Percentiles rank a stretch among this genome's conserved stretches.
Evolutionary conservation across 2,329 filamentous ascomycete species (phyloP).

Genomic region (Chrysosporium queenslandicum): DNA sequence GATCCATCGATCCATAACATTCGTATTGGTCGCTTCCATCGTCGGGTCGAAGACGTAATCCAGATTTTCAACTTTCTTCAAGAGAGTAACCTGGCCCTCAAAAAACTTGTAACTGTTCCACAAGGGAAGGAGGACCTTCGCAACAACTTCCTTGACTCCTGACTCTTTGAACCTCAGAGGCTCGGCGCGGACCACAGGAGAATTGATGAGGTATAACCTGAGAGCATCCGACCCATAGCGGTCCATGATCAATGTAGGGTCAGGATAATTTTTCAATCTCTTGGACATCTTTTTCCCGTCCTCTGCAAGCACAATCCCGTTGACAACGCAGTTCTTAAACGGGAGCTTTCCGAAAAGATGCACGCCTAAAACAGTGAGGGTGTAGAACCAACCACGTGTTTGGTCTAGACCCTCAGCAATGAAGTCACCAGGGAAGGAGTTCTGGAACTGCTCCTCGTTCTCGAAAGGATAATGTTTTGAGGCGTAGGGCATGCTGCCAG

Average conservation of each 20-base stretch:
- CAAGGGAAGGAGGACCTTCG: conserved; percentile 77
- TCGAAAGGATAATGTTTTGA: conserved; percentile 88
- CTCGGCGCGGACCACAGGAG: conserved; percentile 84
- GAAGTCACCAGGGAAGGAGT: conserved; percentile 81
- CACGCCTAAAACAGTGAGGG: conserved; percentile 74
- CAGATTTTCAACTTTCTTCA: conserved; percentile 73
- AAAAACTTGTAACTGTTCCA: conserved; percentile 99
- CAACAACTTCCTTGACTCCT: conserved; percentile 89
- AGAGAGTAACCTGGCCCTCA: conserved; percentile 69
- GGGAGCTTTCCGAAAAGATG: conserved; percentile 76
- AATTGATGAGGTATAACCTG: conserved; percentile 93
- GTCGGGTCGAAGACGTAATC: conserved; percentile 71
- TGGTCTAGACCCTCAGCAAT: conserved; percentile 90
- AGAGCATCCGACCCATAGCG: conserved; percentile 88
- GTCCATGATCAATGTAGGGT: conserved; percentile 70
- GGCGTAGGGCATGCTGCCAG: conserved; percentile 89
- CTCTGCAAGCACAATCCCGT: conserved; percentile 85
- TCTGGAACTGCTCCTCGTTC: conserved; percentile 69
- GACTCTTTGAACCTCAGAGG: conserved; percentile 82
- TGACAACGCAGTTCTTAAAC: conserved; percentile 94
- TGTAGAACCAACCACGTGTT: conserved; percentile 96
- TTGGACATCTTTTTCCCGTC: conserved; percentile 99
- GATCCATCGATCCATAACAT: conserved; percentile 96
- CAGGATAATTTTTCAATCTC: conserved; percentile 89
- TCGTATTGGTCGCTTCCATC: conserved; percentile 65